Evolutionary conservation across 768 basidiomycete genomes (phyloP).

Genomic region (Boletales sp.): DNA sequence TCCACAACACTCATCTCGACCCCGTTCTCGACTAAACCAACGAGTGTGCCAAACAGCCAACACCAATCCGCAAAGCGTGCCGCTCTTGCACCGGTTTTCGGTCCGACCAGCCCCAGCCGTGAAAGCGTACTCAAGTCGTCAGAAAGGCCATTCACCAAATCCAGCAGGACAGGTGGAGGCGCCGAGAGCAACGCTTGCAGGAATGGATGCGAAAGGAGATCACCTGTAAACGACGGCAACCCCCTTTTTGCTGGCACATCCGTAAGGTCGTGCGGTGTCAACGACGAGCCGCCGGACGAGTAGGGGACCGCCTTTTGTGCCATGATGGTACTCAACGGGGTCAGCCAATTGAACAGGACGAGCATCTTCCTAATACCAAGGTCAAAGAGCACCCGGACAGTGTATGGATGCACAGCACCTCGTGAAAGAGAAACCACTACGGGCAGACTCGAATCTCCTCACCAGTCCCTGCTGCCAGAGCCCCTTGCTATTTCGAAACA

Average conservation of each 20-base stretch:
- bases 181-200: slow-evolving; percentile 74
- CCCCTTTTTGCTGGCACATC: slow-evolving; percentile 9
- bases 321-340: slow-evolving; percentile 66
- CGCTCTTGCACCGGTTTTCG: slow-evolving; percentile 62
- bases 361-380: slow-evolving; percentile 60
- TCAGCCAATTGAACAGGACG: slow-evolving; percentile 81
- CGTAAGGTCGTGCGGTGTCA: slow-evolving; percentile 18
- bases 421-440: slow-evolving; percentile 67
- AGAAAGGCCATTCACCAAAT: slow-evolving; percentile 67
- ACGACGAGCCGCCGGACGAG: slow-evolving; percentile 35
- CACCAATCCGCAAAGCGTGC: slow-evolving; percentile 81
- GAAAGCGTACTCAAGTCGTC: slow-evolving; percentile 82
- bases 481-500: slow-evolving; percentile 41
- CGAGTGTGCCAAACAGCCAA: slow-evolving; percentile 78
- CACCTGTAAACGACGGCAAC: slow-evolving; percentile 9
- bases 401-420: slow-evolving; percentile 44
- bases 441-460: slow-evolving; percentile 50
- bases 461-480: slow-evolving; percentile 57
- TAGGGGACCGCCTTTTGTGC: slow-evolving; percentile 68
- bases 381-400: slow-evolving; percentile 1
- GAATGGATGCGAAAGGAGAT: slow-evolving; percentile 50
- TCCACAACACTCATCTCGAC: slow-evolving; percentile 73
- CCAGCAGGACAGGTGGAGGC: slow-evolving; percentile 78
- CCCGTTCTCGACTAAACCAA: slow-evolving; percentile 78
- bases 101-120: slow-evolving; percentile 64